Evolutionary conservation across 1,284 basidiomycete species (phyloP).

Genomic region (Cutaneotrichosporon sp.): DNA sequence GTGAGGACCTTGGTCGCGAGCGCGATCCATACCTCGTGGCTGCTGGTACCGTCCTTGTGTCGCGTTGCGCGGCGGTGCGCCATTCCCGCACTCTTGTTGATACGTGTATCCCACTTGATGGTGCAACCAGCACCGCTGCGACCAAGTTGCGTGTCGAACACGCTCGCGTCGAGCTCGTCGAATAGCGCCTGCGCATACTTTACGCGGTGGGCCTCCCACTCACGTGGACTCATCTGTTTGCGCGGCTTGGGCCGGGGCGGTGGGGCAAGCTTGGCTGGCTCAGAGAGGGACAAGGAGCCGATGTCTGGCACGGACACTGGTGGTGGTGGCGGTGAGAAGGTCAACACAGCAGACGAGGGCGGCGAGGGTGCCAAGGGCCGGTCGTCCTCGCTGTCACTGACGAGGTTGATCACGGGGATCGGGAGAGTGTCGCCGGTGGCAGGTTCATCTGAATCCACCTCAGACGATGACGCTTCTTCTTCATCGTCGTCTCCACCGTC

Average conservation of each 20-base stretch:
- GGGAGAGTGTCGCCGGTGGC: background rate
- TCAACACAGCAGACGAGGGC: constrained; percentile 19
- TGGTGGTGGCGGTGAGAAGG: constrained; percentile 30
- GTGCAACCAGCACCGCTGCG: constrained; percentile 26
- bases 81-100: constrained; percentile 49
- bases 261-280: background rate
- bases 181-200: constrained; percentile 38
- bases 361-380: background rate
- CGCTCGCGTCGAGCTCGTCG: constrained; percentile 42
- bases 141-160: constrained; percentile 43
- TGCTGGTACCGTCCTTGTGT: constrained; percentile 20
- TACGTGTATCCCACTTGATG: constrained; percentile 45
- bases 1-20: constrained; percentile 43
- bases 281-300: constrained; percentile 15
- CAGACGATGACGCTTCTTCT: constrained; percentile 2
- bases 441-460: background rate
- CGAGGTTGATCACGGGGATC: constrained; percentile 12
- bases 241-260: constrained; percentile 5
- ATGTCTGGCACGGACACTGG: constrained; percentile 28
- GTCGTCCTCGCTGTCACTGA: constrained; percentile 14
- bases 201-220: constrained; percentile 6
- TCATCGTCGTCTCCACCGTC: constrained; percentile 13
- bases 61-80: constrained; percentile 32
- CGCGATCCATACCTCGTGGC: constrained; percentile 28
- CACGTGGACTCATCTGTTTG: constrained; percentile 32